Conservation (phyloP, 805 yeast genomes). For the Barnettozyma pratensis region DNA sequence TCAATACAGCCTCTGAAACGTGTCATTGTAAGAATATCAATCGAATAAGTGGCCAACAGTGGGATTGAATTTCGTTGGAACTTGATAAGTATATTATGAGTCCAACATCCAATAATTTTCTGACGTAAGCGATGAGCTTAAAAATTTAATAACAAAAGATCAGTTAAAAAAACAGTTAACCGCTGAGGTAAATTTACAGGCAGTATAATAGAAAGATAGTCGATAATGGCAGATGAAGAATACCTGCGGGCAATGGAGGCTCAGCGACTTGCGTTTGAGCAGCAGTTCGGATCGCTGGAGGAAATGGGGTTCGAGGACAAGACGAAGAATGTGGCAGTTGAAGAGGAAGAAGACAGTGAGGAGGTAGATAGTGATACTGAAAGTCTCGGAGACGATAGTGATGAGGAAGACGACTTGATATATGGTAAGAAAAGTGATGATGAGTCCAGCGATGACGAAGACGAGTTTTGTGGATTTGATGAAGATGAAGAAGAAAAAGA, state of each 20-base stretch:
- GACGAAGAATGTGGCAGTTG: slow-evolving; percentile 23
- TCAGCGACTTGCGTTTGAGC: slow-evolving; percentile 56
- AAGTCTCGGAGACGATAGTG: slow-evolving; percentile 13
- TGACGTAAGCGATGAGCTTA: slow-evolving; percentile 5
- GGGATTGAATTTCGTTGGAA: no score
- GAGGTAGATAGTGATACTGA: slow-evolving; percentile 17
- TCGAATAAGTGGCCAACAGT: no score
- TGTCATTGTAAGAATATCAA: slow-evolving; percentile 49
- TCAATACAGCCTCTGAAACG: slow-evolving; percentile 92
- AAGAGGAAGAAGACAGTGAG: slow-evolving; percentile 10
- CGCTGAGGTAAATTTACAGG: not conserved
- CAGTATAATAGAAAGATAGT: not conserved
- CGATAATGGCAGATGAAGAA: slow-evolving; percentile 10
- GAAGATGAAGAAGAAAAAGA: slow-evolving; percentile 1
- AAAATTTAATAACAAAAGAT: not conserved
- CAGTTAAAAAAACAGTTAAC: no score
- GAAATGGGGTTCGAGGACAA: slow-evolving; percentile 47
- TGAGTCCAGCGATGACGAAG: slow-evolving; percentile 15
- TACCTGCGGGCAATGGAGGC: slow-evolving; percentile 33
- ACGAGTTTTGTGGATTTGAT: slow-evolving; percentile 15
- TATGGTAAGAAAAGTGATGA: slow-evolving; percentile 6
- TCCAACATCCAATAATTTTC: not conserved
- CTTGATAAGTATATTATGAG: no score
- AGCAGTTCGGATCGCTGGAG: slow-evolving; percentile 58
- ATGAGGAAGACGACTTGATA: not conserved